phyloP scores from a whole-genome alignment of 2,329 filamentous ascomycete species.

The Nemania sp. region DNA sequence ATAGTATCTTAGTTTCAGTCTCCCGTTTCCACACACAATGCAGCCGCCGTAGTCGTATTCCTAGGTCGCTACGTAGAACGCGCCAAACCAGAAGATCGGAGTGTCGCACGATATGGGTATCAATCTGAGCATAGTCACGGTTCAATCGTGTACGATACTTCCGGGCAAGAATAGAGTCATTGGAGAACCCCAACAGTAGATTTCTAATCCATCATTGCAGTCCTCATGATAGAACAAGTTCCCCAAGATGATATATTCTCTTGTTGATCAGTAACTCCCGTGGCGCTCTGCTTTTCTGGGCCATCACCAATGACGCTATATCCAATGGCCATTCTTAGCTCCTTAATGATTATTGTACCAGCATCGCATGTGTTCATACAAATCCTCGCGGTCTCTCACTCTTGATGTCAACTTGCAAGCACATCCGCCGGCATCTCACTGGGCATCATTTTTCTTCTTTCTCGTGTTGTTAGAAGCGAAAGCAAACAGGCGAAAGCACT shows the following conservation, averaged over 20 bases:
- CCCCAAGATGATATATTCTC: conserved; percentile 9
- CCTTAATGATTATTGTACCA: not conserved
- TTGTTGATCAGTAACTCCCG: not conserved
- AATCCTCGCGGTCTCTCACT: not conserved
- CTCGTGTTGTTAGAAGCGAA: conserved; percentile 9
- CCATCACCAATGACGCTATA: not conserved
- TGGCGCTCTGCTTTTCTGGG: no score
- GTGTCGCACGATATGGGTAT: not conserved
- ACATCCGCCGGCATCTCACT: conserved; percentile 12
- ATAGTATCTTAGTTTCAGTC: no score
- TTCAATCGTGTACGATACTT: not conserved
- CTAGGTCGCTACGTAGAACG: not conserved
- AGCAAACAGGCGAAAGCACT: no score
- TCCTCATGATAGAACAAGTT: no score
- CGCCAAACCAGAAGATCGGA: not conserved
- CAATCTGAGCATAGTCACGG: not conserved
- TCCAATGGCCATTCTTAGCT: not conserved
- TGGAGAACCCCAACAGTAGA: no score
- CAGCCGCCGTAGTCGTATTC: conserved; percentile 63
- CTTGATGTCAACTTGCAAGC: conserved; percentile 4
- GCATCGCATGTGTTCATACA: not conserved
- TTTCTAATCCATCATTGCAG: not conserved
- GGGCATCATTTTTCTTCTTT: not conserved
- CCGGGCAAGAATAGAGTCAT: not conserved
- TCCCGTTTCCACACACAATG: no score